These are phyloP conservation scores for Xylariaceae sp. DNA, from an alignment of 2,329 filamentous ascomycete species.

Conservation along the genomic window DNA sequence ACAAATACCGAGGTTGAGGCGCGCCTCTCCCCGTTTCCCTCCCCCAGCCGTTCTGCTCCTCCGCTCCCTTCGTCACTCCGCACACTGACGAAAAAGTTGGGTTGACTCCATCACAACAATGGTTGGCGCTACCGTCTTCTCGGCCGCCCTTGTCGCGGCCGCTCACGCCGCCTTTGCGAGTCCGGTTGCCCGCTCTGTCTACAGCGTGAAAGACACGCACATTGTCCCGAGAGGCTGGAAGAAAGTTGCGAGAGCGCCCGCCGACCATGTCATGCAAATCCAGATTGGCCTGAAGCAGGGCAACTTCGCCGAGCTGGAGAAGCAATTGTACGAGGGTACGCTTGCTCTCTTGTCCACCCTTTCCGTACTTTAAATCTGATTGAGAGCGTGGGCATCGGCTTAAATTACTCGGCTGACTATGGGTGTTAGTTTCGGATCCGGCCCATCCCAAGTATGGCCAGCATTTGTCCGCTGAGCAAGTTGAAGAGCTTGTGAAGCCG, in stretches of 20 bases:
- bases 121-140: constrained; percentile 26
- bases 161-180: constrained; percentile 25
- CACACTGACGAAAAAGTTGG: constrained; percentile 9
- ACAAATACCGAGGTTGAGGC: not conserved
- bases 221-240: constrained; percentile 49
- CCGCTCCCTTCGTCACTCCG: constrained; percentile 7
- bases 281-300: constrained; percentile 57
- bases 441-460: constrained; percentile 51
- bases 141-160: constrained; percentile 26
- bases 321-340: constrained; percentile 42
- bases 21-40: not conserved
- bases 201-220: constrained; percentile 52
- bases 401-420: constrained; percentile 9
- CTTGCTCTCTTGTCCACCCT: not conserved
- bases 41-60: constrained; percentile 1
- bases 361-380: not conserved
- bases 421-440: constrained; percentile 46
- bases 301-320: constrained; percentile 52
- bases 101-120: constrained; percentile 21
- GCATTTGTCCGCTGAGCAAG: constrained; percentile 48
- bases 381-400: no score
- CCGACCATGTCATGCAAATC: constrained; percentile 47
- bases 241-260: constrained; percentile 43
- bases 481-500: constrained; percentile 51
- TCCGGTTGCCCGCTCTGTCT: constrained; percentile 28